A percentile compares a stretch with the other conserved stretches of the same genome.
Conservation (phyloP, 768 basidiomycete genomes). For the Boletus pseudopeckii region DNA sequence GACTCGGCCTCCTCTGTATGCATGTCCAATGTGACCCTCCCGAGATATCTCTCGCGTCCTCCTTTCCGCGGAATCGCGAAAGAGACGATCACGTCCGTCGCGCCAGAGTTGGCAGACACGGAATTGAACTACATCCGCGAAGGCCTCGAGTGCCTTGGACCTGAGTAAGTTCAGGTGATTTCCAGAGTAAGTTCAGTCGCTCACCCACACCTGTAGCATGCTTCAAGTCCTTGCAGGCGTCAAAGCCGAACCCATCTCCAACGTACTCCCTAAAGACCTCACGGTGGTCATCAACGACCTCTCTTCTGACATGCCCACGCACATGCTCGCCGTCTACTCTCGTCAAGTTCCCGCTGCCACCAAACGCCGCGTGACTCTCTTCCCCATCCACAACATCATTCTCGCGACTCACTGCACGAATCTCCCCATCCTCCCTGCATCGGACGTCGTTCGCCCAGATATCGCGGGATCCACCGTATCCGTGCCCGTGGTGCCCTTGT, state of each 20-base stretch:
- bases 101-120: conserved; percentile 28
- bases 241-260: conserved; percentile 16
- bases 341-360: conserved; percentile 20
- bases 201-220: conserved; percentile 25
- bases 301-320: conserved; percentile 32
- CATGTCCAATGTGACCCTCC: conserved; percentile 15
- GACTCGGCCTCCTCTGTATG: conserved; percentile 6
- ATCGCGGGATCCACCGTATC: conserved; percentile 18
- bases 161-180: conserved; percentile 14
- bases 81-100: conserved; percentile 16
- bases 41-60: conserved; percentile 26
- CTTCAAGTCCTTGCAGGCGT: conserved; percentile 30
- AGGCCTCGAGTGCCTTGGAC: conserved; percentile 28
- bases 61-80: conserved; percentile 9
- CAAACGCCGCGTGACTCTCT: conserved; percentile 33
- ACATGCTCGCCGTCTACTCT: conserved; percentile 31
- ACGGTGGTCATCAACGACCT: conserved; percentile 25
- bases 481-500: conserved; percentile 66
- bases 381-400: conserved; percentile 37
- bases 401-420: conserved; percentile 31
- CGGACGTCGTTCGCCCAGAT: conserved; percentile 12
- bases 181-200: neutral
- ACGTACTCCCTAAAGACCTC: conserved; percentile 30
- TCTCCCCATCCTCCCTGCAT: conserved; percentile 21
- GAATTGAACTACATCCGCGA: conserved; percentile 25